Percentiles rank a stretch among this genome's conserved stretches.
Conservation (phyloP, 148 eudicot species). For the Heliamphora exappendiculata region DNA sequence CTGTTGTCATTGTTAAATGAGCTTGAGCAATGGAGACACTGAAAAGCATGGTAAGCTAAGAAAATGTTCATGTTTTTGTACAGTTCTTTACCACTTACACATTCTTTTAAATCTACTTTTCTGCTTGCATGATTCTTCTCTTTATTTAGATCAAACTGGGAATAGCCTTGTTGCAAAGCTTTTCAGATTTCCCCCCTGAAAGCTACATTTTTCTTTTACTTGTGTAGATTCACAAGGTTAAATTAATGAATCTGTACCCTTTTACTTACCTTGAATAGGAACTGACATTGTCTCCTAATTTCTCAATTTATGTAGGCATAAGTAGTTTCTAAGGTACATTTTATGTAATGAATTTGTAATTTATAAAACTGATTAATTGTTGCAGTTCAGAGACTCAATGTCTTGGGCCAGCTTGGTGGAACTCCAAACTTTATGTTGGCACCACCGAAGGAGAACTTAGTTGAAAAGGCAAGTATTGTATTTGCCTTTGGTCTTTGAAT, state of each 20-base stretch:
- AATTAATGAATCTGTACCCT: not conserved
- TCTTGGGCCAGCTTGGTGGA: constrained; percentile 30
- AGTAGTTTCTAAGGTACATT: not conserved
- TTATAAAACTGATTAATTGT: constrained; percentile 6
- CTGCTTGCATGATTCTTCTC: not conserved
- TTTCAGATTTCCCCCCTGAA: not conserved
- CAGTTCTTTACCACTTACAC: not conserved
- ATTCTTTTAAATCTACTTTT: not conserved
- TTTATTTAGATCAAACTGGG: not conserved
- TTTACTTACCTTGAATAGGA: not conserved
- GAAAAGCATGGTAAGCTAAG: not conserved
- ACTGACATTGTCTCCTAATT: not conserved
- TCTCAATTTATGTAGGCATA: not conserved
- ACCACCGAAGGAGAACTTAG: constrained; percentile 65
- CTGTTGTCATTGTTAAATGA: not conserved
- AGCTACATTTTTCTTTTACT: not conserved
- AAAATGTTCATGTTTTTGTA: not conserved
- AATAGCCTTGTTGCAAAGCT: not conserved
- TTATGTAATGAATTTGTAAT: not conserved
- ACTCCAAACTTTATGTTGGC: constrained; percentile 24
- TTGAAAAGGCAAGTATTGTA: constrained; percentile 66
- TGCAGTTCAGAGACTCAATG: constrained; percentile 37
- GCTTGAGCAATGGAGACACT: not conserved
- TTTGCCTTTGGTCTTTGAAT: too few relatives aligned
- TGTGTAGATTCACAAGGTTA: not conserved